phyloP scores from a whole-genome alignment of 805 yeast species.

The Candida multigemmis region DNA sequence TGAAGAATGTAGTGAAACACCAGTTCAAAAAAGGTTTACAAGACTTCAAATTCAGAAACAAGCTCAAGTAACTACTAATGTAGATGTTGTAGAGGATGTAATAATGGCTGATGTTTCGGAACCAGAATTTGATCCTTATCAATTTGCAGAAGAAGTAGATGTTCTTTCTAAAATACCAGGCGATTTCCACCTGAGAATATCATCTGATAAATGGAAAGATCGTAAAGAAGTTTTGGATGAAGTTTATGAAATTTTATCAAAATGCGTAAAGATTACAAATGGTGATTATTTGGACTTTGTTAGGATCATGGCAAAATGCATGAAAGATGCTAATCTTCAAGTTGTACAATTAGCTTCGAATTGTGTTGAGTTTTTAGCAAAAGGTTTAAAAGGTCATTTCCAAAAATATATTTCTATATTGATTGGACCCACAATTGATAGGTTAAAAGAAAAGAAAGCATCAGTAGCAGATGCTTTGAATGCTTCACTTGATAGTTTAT shows the following conservation, averaged over 20 bases:
- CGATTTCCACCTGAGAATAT: conserved; percentile 45
- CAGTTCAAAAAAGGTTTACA: conserved; percentile 48
- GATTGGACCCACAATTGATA: conserved; percentile 58
- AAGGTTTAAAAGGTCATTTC: conserved; percentile 55
- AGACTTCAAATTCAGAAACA: conserved; percentile 38
- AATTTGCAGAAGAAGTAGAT: conserved; percentile 60
- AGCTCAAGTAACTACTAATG: conserved; percentile 6
- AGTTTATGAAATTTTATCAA: conserved; percentile 35
- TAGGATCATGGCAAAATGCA: conserved; percentile 55
- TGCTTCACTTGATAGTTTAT: conserved; percentile 57
- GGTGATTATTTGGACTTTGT: conserved; percentile 63
- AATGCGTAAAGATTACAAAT: conserved; percentile 44
- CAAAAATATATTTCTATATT: conserved; percentile 43
- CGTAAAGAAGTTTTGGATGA: conserved; percentile 79
- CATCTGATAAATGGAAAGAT: conserved; percentile 81
- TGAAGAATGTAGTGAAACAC: conserved; percentile 34
- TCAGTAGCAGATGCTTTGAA: conserved; percentile 67
- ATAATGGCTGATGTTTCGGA: conserved; percentile 20
- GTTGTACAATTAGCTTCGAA: conserved; percentile 76
- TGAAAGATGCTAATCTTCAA: conserved; percentile 84
- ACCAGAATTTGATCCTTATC: conserved; percentile 51
- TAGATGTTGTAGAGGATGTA: conserved; percentile 8
- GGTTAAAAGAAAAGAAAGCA: conserved; percentile 83
- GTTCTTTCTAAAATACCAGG: conserved; percentile 59
- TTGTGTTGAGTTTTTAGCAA: conserved; percentile 50